Percentiles rank a stretch among this genome's conserved stretches.
These are phyloP conservation scores for Kodamaea arcana DNA, from an alignment of 1,139 yeast species.

Conservation along the genomic window DNA sequence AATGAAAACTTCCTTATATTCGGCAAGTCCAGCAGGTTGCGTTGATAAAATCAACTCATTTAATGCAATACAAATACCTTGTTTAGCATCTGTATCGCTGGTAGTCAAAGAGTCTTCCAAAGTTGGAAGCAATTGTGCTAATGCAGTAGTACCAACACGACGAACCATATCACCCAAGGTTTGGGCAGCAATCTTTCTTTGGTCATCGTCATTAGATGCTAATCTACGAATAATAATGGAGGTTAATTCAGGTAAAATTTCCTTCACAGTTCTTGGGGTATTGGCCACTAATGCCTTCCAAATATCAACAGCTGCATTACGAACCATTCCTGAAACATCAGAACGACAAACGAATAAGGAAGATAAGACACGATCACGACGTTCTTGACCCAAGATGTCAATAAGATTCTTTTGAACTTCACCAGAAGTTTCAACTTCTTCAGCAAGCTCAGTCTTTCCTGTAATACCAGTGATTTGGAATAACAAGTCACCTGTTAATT, in stretches of 20 bases:
- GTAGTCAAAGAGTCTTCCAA: conserved; percentile 63
- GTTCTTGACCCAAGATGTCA: conserved; percentile 79
- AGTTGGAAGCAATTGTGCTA: conserved; percentile 81
- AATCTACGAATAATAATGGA: conserved; percentile 74
- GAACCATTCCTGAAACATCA: conserved; percentile 82
- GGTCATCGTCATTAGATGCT: conserved; percentile 74
- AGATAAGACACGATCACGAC: conserved; percentile 83
- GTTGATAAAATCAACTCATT: conserved; percentile 81
- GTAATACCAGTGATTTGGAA: conserved; percentile 93
- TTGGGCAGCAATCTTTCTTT: conserved; percentile 86
- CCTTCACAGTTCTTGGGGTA: conserved; percentile 95
- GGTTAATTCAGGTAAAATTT: conserved; percentile 81
- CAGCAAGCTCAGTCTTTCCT: conserved; percentile 60
- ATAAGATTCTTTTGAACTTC: conserved; percentile 66
- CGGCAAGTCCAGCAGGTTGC: conserved; percentile 54
- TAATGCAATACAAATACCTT: conserved; percentile 94
- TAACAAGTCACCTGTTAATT: conserved; percentile 92
- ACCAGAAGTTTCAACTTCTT: conserved; percentile 54
- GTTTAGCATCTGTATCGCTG: conserved; percentile 75
- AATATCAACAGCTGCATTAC: conserved; percentile 88
- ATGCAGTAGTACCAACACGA: conserved; percentile 88
- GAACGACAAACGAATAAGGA: conserved; percentile 89
- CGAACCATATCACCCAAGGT: conserved; percentile 94
- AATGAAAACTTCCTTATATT: conserved; percentile 68
- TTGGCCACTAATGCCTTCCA: conserved; percentile 97